phyloP scores from a whole-genome alignment of 2,329 filamentous ascomycete species.

The Phyllosticta citriasiana region DNA sequence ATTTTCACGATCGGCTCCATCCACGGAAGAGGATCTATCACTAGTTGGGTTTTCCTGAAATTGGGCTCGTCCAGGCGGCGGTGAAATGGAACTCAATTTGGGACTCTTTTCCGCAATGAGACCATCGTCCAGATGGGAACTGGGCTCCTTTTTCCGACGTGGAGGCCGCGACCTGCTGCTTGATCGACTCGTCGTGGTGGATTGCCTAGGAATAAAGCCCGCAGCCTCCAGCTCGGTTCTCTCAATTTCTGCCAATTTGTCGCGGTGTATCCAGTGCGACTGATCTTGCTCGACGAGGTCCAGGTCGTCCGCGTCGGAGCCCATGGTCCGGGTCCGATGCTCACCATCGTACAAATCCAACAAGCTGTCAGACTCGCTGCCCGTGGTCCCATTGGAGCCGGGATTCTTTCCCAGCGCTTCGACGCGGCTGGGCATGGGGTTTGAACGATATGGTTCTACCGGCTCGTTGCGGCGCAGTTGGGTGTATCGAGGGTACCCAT shows the following conservation, averaged over 20 bases:
- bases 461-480: constrained; percentile 18
- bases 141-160: constrained; percentile 24
- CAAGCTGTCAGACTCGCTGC: constrained; percentile 38
- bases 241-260: constrained; percentile 75
- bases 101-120: constrained; percentile 8
- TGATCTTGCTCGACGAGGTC: neutral
- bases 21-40: neutral
- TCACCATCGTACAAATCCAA: constrained; percentile 32
- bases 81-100: neutral
- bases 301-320: neutral
- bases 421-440: constrained; percentile 26
- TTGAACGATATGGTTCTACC: constrained; percentile 20
- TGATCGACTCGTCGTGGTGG: constrained; percentile 18
- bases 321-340: constrained; percentile 9
- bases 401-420: constrained; percentile 16
- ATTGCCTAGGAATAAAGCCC: constrained; percentile 46
- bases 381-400: constrained; percentile 29
- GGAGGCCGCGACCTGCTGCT: constrained; percentile 27
- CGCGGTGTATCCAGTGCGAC: constrained; percentile 67
- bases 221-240: constrained; percentile 71
- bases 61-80: neutral
- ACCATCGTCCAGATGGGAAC: constrained; percentile 37
- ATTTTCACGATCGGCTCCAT: constrained; percentile 11
- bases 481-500: constrained; percentile 22
- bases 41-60: neutral